These are phyloP conservation scores for Leccinum subgranulosum DNA, from an alignment of 768 basidiomycete genomes.

Conservation along the genomic window DNA sequence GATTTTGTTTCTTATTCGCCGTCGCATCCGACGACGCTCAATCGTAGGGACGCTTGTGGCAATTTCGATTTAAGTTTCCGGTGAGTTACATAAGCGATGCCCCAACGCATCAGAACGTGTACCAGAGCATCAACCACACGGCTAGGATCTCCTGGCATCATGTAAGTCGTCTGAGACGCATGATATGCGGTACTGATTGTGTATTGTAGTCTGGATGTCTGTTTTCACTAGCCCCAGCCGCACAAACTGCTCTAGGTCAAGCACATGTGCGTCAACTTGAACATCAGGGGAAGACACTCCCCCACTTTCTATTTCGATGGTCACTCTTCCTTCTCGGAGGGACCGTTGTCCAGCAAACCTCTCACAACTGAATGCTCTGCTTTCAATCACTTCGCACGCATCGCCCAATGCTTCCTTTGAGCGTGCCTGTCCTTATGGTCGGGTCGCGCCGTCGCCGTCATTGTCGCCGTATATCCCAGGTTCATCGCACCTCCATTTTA, in stretches of 20 bases:
- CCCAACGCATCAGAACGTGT: no score
- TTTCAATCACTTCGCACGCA: constrained; percentile 55
- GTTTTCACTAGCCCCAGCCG: constrained; percentile 61
- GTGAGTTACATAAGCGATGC: constrained; percentile 23
- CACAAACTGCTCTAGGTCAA: constrained; percentile 56
- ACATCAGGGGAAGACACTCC: constrained; percentile 71
- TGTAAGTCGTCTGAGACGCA: constrained; percentile 38
- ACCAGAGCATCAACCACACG: constrained; percentile 30
- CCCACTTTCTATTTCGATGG: constrained; percentile 64
- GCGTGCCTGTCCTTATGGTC: constrained; percentile 41
- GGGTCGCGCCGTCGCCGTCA: constrained; percentile 54
- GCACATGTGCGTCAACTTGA: constrained; percentile 63
- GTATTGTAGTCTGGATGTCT: constrained; percentile 41
- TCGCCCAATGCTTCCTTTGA: constrained; percentile 41
- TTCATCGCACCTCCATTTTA: constrained; percentile 66
- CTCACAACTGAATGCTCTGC: constrained; percentile 51
- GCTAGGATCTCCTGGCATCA: constrained; percentile 52
- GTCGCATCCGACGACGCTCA: no score
- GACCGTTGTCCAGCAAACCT: constrained; percentile 79
- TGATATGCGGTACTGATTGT: constrained; percentile 1
- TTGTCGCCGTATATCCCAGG: constrained; percentile 65
- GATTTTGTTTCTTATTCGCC: no score
- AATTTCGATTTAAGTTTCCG: no score
- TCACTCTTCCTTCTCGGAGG: constrained; percentile 61
- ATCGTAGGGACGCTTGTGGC: no score